phyloP scores from a whole-genome alignment of 768 basidiomycete genomes.

The Mycena venus region DNA sequence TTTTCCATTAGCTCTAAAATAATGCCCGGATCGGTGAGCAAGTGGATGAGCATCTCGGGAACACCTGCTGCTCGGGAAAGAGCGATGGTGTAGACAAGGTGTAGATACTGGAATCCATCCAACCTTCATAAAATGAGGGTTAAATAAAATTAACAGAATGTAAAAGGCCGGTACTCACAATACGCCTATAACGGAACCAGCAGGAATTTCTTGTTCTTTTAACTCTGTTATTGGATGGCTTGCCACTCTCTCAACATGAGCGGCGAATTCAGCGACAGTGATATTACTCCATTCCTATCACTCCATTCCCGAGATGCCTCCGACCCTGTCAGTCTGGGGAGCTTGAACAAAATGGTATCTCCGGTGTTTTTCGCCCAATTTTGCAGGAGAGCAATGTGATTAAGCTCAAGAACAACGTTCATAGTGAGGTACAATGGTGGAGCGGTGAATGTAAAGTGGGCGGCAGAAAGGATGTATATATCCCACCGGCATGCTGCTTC shows the following conservation, averaged over 20 bases:
- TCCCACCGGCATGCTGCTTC: not conserved
- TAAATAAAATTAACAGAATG: not conserved
- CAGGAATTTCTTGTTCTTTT: not conserved
- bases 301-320: constrained; percentile 11
- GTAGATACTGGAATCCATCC: constrained; percentile 6
- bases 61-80: constrained; percentile 3
- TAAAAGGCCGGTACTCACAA: constrained; percentile 8
- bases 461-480: not conserved
- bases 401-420: constrained; percentile 2
- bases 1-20: constrained; percentile 5
- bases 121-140: not conserved
- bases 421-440: constrained; percentile 5
- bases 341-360: constrained; percentile 5
- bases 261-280: constrained; percentile 12
- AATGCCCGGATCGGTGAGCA: constrained; percentile 5
- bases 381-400: constrained; percentile 11
- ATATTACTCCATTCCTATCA: too few relatives aligned
- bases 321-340: not conserved
- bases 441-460: constrained; percentile 3
- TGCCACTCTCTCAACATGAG: constrained; percentile 11
- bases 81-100: constrained; percentile 8
- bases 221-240: not conserved
- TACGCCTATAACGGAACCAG: constrained; percentile 11
- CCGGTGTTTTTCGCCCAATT: constrained; percentile 6
- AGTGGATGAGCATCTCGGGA: not conserved